These are phyloP conservation scores for Diaporthe batatas DNA, from an alignment of 2,329 filamentous ascomycete species.

Conservation along the genomic window DNA sequence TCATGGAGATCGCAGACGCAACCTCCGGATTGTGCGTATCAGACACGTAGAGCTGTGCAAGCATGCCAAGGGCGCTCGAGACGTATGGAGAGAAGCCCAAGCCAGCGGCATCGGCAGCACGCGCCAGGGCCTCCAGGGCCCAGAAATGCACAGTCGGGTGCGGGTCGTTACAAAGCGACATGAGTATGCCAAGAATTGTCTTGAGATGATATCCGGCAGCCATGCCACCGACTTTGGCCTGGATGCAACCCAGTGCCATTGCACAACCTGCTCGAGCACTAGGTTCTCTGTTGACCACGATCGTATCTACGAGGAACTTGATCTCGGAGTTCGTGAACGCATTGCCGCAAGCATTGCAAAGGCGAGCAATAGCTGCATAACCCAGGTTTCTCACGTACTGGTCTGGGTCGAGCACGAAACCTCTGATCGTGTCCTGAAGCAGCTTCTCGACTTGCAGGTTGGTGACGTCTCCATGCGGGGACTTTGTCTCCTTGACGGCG, in stretches of 20 bases:
- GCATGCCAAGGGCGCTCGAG: constrained; percentile 90
- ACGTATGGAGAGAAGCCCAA: constrained; percentile 93
- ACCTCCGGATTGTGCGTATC: constrained; percentile 93
- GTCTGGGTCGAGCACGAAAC: constrained; percentile 85
- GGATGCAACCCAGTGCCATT: constrained; percentile 91
- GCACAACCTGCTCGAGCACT: constrained; percentile 94
- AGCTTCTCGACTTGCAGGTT: constrained; percentile 84
- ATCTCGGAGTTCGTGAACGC: constrained; percentile 90
- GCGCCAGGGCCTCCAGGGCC: constrained; percentile 89
- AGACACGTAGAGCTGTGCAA: constrained; percentile 91
- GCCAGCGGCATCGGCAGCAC: constrained; percentile 91
- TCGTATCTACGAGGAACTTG: constrained; percentile 89
- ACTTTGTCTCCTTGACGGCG: constrained; percentile 82
- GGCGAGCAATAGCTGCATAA: constrained; percentile 85
- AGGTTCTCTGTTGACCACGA: constrained; percentile 93
- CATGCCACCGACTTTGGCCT: constrained; percentile 97
- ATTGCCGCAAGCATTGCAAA: constrained; percentile 88
- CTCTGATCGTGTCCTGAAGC: constrained; percentile 79
- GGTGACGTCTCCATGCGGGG: constrained; percentile 78
- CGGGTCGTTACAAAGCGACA: constrained; percentile 95
- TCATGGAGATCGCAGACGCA: constrained; percentile 84
- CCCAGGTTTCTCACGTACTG: constrained; percentile 88
- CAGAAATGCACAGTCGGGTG: constrained; percentile 97
- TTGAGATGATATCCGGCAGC: constrained; percentile 96
- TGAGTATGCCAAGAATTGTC: constrained; percentile 96